These are phyloP conservation scores for Lablab purpureus DNA, from an alignment of 306 rosid genomes.

Conservation along the genomic window DNA sequence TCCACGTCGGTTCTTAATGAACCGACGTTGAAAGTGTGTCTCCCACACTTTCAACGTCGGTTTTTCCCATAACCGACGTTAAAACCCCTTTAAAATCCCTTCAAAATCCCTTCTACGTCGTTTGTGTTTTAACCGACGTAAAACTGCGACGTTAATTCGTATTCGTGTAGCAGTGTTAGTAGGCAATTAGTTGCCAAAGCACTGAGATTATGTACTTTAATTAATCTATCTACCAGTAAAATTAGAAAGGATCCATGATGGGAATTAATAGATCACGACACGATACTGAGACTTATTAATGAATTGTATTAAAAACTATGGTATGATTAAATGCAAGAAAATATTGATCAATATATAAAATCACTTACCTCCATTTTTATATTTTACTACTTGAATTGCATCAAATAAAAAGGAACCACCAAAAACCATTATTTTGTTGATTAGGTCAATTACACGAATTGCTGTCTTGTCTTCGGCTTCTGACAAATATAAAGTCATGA, in stretches of 20 bases:
- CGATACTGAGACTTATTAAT: too few species aligned
- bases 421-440: background rate
- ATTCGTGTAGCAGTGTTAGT: background rate
- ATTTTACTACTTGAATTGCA: background rate
- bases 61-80: too few species aligned
- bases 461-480: background rate
- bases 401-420: background rate
- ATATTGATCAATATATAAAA: background rate
- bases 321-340: background rate
- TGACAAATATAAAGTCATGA: background rate
- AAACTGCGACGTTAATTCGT: too few species aligned
- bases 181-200: constrained; percentile 19
- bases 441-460: background rate
- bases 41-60: too few species aligned
- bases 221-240: background rate
- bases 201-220: background rate
- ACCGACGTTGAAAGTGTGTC: too few species aligned
- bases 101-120: too few species aligned
- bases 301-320: background rate
- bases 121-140: too few species aligned
- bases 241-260: background rate
- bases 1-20: too few species aligned
- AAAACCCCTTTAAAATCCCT: too few species aligned
- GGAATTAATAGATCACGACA: background rate
- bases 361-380: constrained; percentile 6